A percentile compares a stretch with the other conserved stretches of the same genome.
phyloP scores from a whole-genome alignment of 495 filamentous ascomycete species.

The Penicillium maclennaniae region DNA sequence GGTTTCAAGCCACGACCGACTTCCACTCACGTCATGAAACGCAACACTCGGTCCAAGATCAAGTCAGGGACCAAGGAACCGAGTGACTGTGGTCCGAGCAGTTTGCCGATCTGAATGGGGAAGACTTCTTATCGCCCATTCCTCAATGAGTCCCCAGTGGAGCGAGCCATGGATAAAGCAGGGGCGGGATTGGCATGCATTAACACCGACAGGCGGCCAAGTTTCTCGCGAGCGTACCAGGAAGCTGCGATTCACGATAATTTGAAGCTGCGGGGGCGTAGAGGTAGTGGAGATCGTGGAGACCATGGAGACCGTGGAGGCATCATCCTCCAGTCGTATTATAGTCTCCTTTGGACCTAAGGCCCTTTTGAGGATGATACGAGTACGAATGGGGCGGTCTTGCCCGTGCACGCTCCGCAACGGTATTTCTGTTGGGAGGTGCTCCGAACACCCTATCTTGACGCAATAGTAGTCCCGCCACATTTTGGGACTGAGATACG shows the following conservation, averaged over 20 bases:
- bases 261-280: background rate
- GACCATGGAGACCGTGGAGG: background rate
- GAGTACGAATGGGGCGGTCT: background rate
- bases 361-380: background rate
- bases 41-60: no score
- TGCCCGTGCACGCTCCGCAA: background rate
- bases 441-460: background rate
- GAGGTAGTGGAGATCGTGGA: background rate
- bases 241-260: background rate
- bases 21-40: conserved; percentile 7
- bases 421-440: background rate
- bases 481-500: no score
- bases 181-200: background rate
- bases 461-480: background rate
- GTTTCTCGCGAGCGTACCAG: background rate
- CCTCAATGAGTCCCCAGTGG: background rate
- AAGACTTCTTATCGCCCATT: background rate
- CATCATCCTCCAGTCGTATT: background rate
- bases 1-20: background rate
- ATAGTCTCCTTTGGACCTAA: background rate
- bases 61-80: background rate
- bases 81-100: background rate
- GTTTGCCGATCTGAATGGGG: background rate
- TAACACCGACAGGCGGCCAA: background rate
- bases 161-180: background rate